Evolutionary conservation across 2,329 filamentous ascomycete species (phyloP).

Genomic region (Cytospora paraplurivora): DNA sequence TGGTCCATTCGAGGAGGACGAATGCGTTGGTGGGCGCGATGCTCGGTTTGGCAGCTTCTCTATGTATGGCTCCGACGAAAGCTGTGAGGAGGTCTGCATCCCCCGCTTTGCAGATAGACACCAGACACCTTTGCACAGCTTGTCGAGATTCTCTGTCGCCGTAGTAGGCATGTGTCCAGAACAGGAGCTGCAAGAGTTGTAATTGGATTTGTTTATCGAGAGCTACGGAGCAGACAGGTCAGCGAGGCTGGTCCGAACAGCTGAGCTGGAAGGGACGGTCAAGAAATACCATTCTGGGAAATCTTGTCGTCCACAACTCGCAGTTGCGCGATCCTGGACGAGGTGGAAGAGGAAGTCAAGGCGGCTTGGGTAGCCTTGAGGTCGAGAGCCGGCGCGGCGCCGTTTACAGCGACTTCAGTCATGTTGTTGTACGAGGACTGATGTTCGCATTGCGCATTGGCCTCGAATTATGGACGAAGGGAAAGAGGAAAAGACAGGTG

Average conservation of each 20-base stretch:
- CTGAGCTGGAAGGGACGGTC: conserved; percentile 12
- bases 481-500: conserved; percentile 9
- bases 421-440: conserved; percentile 44
- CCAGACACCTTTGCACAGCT: conserved; percentile 80
- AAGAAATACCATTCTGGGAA: conserved; percentile 52
- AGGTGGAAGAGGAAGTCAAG: conserved; percentile 65
- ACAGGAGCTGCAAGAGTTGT: conserved; percentile 70
- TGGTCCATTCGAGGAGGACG: conserved; percentile 88
- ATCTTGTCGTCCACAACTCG: conserved; percentile 60
- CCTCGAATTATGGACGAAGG: conserved; percentile 5
- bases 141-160: conserved; percentile 80
- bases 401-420: conserved; percentile 52
- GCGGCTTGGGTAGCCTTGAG: conserved; percentile 51
- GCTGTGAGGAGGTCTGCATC: conserved; percentile 62
- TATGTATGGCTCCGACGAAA: conserved; percentile 67
- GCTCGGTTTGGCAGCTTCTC: conserved; percentile 73
- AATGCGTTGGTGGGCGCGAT: conserved; percentile 83
- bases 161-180: conserved; percentile 87
- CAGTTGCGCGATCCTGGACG: conserved; percentile 56
- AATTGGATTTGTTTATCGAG: conserved; percentile 53
- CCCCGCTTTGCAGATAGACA: conserved; percentile 58
- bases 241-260: conserved; percentile 17
- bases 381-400: conserved; percentile 49
- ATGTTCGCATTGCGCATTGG: conserved; percentile 40
- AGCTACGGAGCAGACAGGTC: conserved; percentile 39